phyloP scores from a whole-genome alignment of 1,284 basidiomycete genomes.

The Ceratobasidium sp. region DNA sequence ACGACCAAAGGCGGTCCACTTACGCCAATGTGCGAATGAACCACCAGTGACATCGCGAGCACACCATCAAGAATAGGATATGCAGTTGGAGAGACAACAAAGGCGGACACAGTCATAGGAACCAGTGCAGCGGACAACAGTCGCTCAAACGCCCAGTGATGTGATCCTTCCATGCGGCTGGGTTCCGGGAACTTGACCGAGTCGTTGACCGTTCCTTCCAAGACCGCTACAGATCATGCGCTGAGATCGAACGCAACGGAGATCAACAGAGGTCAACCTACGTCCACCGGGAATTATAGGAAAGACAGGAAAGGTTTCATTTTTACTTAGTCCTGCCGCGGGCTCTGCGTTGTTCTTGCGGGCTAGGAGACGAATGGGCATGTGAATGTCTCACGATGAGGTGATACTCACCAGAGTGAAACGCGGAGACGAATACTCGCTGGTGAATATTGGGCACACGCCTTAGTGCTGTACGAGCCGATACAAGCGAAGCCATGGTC shows the following conservation, averaged over 20 bases:
- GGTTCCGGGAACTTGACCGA: conserved; percentile 87
- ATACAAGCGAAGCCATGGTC: conserved; percentile 29
- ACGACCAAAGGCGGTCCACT: conserved; percentile 45
- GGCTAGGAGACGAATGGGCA: conserved; percentile 22
- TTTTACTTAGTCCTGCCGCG: conserved; percentile 17
- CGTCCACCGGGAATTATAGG: conserved; percentile 72
- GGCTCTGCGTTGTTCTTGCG: conserved; percentile 23
- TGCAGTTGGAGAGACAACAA: conserved; percentile 70
- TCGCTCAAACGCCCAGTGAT: conserved; percentile 99
- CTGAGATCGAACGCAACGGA: conserved; percentile 2
- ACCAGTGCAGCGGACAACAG: conserved; percentile 86
- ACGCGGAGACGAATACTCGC: conserved; percentile 29
- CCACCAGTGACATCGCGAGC: conserved; percentile 83
- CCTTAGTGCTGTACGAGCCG: conserved; percentile 19
- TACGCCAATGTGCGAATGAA: conserved; percentile 95
- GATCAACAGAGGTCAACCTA: conserved; percentile 52
- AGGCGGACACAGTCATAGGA: conserved; percentile 85
- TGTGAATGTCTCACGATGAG: conserved; percentile 5
- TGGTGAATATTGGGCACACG: conserved; percentile 16
- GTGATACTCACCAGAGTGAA: conserved; percentile 22
- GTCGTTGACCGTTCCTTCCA: conserved; percentile 95
- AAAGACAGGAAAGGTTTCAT: conserved; percentile 28
- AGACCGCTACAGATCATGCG: conserved; percentile 55
- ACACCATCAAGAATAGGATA: conserved; percentile 89
- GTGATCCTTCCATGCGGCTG: conserved; percentile 84